Conservation (phyloP, 768 basidiomycete species). For the Collybiopsis luxurians region DNA sequence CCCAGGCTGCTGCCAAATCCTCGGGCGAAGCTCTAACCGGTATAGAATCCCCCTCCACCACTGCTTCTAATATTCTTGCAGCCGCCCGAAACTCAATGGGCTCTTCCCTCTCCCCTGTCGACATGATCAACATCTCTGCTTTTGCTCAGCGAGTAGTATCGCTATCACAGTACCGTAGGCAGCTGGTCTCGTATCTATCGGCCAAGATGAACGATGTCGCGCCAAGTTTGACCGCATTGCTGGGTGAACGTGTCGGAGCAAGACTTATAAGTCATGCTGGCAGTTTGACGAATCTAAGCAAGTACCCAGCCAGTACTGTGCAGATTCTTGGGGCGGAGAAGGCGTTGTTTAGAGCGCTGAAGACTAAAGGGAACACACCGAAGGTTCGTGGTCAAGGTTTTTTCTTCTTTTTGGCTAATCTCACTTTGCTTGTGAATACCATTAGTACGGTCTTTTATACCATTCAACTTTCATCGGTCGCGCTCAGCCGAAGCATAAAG, state of each 20-base stretch:
- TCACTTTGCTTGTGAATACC: neutral
- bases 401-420: neutral
- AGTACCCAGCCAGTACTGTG: conserved; percentile 97
- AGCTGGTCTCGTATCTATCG: conserved; percentile 77
- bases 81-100: conserved; percentile 96
- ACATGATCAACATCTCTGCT: conserved; percentile 92
- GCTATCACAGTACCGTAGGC: conserved; percentile 92
- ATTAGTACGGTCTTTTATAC: conserved; percentile 93
- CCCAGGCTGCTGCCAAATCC: conserved; percentile 26
- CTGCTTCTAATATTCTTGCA: conserved; percentile 93
- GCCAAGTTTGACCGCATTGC: conserved; percentile 85
- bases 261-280: conserved; percentile 95
- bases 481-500: conserved; percentile 92
- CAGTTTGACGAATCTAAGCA: conserved; percentile 93
- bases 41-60: conserved; percentile 36
- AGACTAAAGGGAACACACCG: conserved; percentile 98
- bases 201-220: conserved; percentile 99
- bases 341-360: conserved; percentile 93
- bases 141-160: conserved; percentile 91
- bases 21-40: neutral
- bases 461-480: conserved; percentile 97
- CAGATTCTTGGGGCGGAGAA: conserved; percentile 99
- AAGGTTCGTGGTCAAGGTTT: conserved; percentile 55
- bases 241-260: conserved; percentile 91
- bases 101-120: conserved; percentile 83